Evolutionary conservation across 805 yeast genomes (phyloP).

Genomic region (Metschnikowia kofuensis): DNA sequence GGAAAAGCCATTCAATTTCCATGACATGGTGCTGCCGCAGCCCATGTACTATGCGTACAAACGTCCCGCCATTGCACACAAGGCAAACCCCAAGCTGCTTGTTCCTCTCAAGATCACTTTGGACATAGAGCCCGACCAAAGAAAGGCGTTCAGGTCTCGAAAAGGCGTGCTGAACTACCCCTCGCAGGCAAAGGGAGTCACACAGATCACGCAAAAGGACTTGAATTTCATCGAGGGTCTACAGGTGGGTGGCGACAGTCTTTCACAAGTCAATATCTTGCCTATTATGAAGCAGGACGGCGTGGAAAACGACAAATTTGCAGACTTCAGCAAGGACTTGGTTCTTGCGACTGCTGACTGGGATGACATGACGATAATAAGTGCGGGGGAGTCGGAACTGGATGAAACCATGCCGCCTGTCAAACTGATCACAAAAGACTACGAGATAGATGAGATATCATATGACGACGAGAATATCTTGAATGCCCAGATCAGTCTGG

Average conservation of each 20-base stretch:
- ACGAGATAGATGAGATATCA: constrained; percentile 31
- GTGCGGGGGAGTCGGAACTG: constrained; percentile 36
- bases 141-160: constrained; percentile 46
- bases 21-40: constrained; percentile 59
- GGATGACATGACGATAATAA: constrained; percentile 65
- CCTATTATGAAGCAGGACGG: constrained; percentile 34
- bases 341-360: constrained; percentile 73
- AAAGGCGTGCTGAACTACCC: constrained; percentile 10
- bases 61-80: constrained; percentile 42
- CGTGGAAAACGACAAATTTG: constrained; percentile 36
- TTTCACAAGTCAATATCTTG: constrained; percentile 21
- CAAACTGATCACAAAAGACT: constrained; percentile 6
- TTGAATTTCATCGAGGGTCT: constrained; percentile 29
- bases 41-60: constrained; percentile 55
- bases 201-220: constrained; percentile 30
- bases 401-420: not conserved
- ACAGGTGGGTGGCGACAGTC: constrained; percentile 17
- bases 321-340: constrained; percentile 50
- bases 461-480: constrained; percentile 72
- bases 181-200: constrained; percentile 7
- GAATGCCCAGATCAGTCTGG: constrained; percentile 54
- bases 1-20: constrained; percentile 59
- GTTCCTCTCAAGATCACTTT: constrained; percentile 58
- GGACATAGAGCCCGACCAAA: constrained; percentile 63
- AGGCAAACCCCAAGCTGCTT: constrained; percentile 38